Percentiles rank a stretch among this genome's conserved stretches.
Evolutionary conservation across 106 monocot genomes (phyloP).

Genomic region (Cymbidium sinense): DNA sequence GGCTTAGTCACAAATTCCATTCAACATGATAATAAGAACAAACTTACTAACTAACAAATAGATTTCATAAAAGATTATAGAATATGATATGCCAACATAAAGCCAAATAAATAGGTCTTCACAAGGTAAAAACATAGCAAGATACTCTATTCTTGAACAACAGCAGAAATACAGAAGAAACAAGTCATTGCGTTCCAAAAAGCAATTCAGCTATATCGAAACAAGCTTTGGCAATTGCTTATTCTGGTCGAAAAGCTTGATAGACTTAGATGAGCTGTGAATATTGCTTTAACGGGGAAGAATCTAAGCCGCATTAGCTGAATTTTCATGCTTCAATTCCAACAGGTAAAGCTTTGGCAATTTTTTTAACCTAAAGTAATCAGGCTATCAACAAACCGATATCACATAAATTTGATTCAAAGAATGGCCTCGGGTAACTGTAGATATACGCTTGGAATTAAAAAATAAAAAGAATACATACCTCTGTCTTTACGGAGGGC

Average conservation of each 20-base stretch:
- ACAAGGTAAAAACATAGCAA: background rate
- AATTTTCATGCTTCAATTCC: background rate
- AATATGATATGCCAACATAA: background rate
- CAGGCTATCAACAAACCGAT: no score
- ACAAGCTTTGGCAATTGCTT: background rate
- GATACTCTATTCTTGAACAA: no score
- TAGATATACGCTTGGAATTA: no score
- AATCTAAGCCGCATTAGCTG: background rate
- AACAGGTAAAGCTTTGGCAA: no score
- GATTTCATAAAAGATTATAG: background rate
- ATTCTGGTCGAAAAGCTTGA: background rate
- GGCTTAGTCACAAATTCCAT: background rate
- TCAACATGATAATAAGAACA: background rate
- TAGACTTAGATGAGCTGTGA: background rate
- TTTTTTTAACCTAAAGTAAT: no score
- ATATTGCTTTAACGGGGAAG: background rate
- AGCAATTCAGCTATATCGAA: background rate
- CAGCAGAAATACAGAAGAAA: background rate
- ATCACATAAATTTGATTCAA: no score
- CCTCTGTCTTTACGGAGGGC: constrained; percentile 73
- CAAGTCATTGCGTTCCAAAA: background rate
- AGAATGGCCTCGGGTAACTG: no score
- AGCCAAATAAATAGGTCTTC: background rate
- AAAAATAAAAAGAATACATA: background rate
- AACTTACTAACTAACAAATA: background rate